Conservation (phyloP, 2,329 filamentous ascomycete species). For the Ophiostoma piceae region DNA sequence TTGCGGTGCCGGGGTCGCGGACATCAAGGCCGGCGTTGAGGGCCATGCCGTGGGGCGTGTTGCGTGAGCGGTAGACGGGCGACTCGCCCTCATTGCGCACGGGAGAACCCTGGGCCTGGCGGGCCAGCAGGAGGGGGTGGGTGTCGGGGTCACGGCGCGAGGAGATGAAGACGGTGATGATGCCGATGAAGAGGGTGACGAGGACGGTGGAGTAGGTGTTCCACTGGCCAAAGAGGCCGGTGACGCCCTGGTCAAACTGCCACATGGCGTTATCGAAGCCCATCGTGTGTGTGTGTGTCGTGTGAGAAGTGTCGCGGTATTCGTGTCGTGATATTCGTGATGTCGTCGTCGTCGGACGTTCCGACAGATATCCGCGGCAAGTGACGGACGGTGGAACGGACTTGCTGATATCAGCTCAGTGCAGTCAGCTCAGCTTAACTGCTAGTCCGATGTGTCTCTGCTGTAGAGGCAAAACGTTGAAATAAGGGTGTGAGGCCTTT, state of each 20-base stretch:
- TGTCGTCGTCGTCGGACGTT: background rate
- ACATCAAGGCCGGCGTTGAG: conserved; percentile 74
- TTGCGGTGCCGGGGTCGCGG: conserved; percentile 70
- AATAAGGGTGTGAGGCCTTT: background rate
- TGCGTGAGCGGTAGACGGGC: conserved; percentile 76
- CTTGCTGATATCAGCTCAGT: background rate
- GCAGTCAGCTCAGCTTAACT: background rate
- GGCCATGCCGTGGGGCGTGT: conserved; percentile 78
- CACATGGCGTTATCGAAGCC: conserved; percentile 54
- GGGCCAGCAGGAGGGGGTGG: conserved; percentile 82
- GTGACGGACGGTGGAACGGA: background rate
- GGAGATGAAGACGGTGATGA: conserved; percentile 66
- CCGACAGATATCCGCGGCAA: background rate
- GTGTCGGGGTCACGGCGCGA: conserved; percentile 77
- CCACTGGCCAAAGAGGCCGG: conserved; percentile 70
- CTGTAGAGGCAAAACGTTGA: background rate
- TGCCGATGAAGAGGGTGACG: conserved; percentile 57
- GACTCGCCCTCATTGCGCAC: conserved; percentile 82
- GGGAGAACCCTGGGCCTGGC: conserved; percentile 72
- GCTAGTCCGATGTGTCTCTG: background rate
- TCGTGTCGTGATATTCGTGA: background rate
- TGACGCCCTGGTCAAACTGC: conserved; percentile 66
- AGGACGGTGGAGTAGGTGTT: conserved; percentile 73
- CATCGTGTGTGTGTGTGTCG: conserved; percentile 31
- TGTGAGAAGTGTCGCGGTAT: background rate